Evolutionary conservation across 768 basidiomycete genomes (phyloP).

Genomic region (Tricholoma hemisulphureum): DNA sequence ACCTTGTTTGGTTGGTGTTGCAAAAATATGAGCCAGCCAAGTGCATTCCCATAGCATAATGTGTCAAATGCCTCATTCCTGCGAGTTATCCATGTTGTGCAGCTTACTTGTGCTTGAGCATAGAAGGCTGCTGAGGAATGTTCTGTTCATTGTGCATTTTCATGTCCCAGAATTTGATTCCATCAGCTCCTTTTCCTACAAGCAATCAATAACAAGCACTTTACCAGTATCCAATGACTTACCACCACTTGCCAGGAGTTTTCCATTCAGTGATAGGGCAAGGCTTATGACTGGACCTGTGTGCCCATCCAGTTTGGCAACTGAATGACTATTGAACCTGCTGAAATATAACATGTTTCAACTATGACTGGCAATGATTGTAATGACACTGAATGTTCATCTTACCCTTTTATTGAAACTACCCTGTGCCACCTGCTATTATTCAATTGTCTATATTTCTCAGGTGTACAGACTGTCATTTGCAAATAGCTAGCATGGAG

Average conservation of each 20-base stretch:
- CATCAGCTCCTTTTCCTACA: background rate
- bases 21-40: background rate
- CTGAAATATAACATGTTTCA: conserved; percentile 1
- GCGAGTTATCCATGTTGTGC: background rate
- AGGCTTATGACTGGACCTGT: conserved; percentile 12
- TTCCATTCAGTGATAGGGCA: conserved; percentile 17
- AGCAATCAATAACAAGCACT: background rate
- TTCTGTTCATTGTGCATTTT: background rate
- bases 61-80: background rate
- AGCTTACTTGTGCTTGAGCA: background rate
- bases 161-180: background rate
- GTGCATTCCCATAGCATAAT: background rate
- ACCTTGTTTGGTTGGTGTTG: background rate
- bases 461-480: too few relatives aligned
- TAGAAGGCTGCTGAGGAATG: background rate
- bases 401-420: background rate
- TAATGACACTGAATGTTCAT: background rate
- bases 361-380: background rate
- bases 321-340: conserved; percentile 7
- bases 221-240: background rate
- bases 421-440: too few relatives aligned
- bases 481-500: too few relatives aligned
- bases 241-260: conserved; percentile 20
- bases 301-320: conserved; percentile 3
- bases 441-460: too few relatives aligned